Percentiles rank a stretch among this genome's conserved stretches.
Evolutionary conservation across 1,284 basidiomycete species (phyloP).

Genomic region (Ceratobasidium sp.): DNA sequence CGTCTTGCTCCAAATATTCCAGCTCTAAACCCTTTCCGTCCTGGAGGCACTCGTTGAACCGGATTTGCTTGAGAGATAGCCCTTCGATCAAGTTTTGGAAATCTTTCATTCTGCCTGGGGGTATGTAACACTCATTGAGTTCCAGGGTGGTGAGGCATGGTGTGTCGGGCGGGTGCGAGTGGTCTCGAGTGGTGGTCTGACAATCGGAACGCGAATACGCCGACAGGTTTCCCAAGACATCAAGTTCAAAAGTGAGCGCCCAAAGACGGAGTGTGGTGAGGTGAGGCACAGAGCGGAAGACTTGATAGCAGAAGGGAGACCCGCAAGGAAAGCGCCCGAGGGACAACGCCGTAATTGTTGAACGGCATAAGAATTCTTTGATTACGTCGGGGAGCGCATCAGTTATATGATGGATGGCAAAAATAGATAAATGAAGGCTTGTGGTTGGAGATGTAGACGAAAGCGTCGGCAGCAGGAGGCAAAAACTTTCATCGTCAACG

Average conservation of each 20-base stretch:
- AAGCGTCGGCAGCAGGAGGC: background rate
- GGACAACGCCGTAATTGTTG: background rate
- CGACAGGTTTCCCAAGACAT: background rate
- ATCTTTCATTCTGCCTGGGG: too few relatives aligned
- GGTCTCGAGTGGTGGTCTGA: background rate
- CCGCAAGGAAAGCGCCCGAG: background rate
- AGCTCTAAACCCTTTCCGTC: too few relatives aligned
- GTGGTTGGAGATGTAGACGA: background rate
- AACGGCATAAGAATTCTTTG: background rate
- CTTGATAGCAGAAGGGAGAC: background rate
- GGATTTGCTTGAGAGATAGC: too few relatives aligned
- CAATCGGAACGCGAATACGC: too few relatives aligned
- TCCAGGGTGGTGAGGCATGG: background rate
- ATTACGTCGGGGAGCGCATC: background rate
- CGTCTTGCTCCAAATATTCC: too few relatives aligned
- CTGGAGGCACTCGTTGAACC: too few relatives aligned
- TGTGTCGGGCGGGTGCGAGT: background rate
- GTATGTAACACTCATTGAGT: too few relatives aligned
- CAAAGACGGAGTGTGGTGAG: too few relatives aligned
- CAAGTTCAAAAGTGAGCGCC: background rate
- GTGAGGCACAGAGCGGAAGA: background rate
- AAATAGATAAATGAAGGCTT: background rate
- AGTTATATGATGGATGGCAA: background rate
- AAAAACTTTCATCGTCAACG: background rate
- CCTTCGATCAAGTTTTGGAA: too few relatives aligned